phyloP scores from a whole-genome alignment of 2,329 filamentous ascomycete genomes.

The Chrysoporthe cubensis region DNA sequence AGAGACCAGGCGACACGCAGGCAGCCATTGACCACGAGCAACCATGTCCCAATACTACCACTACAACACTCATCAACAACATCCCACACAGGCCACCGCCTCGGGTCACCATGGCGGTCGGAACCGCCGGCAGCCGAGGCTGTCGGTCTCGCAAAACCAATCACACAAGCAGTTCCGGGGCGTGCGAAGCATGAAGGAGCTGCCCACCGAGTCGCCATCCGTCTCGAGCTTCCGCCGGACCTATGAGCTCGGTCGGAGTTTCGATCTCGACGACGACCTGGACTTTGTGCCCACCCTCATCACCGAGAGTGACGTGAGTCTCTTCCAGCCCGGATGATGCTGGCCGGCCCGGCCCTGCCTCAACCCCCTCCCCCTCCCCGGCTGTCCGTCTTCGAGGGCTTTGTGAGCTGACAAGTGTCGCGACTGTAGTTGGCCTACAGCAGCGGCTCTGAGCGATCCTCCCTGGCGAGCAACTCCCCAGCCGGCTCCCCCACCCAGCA shows the following conservation, averaged over 20 bases:
- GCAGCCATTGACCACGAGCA: background rate
- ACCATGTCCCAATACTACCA: slow-evolving; percentile 69
- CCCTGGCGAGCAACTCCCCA: slow-evolving; percentile 91
- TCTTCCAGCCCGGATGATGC: slow-evolving; percentile 32
- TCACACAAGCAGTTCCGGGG: slow-evolving; percentile 84
- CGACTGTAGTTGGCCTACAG: slow-evolving; percentile 45
- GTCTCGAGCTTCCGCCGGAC: slow-evolving; percentile 80
- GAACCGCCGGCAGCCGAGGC: slow-evolving; percentile 80
- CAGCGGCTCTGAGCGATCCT: slow-evolving; percentile 79
- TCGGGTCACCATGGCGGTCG: slow-evolving; percentile 77
- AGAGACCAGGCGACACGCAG: background rate
- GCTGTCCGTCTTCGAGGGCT: background rate
- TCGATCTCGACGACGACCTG: slow-evolving; percentile 94
- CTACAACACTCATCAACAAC: slow-evolving; percentile 62
- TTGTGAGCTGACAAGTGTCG: slow-evolving; percentile 40
- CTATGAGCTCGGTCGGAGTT: slow-evolving; percentile 90
- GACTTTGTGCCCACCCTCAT: slow-evolving; percentile 93
- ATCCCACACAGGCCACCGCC: slow-evolving; percentile 57
- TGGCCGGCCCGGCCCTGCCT: background rate
- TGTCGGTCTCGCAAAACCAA: slow-evolving; percentile 76
- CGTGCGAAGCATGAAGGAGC: slow-evolving; percentile 83
- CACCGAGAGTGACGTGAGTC: slow-evolving; percentile 89
- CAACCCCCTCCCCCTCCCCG: background rate
- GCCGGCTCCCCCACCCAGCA: slow-evolving; percentile 90
- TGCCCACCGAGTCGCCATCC: slow-evolving; percentile 71